Base-by-base conservation (phyloP, 345 rosid genomes). In the Aquilaria yunnanensis region DNA sequence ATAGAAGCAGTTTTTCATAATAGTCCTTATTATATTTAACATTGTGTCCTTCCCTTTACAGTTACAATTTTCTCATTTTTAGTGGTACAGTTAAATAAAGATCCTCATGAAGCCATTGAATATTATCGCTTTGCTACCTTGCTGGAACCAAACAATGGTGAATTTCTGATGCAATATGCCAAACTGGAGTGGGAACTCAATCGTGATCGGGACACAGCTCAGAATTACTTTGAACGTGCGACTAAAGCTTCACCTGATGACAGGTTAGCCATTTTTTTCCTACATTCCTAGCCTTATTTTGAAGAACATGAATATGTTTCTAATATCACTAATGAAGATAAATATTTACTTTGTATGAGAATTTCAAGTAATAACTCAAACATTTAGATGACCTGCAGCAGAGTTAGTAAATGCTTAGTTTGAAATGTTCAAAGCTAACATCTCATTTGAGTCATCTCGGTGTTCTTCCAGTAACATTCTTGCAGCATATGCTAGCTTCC, bases 401-500 rank as follows among this genome's bases (percentile, higher is more conserved):
- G 43, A 4, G 5, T 37, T 37, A 9, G 43, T 5, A 37, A 5
- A 37, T 37, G 43, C 43, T 37, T 37, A 37, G 43, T 5, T 37
- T 37, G 8, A 37, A 37, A 2, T 5, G 43, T 37, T 37, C 43
- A 37, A 37, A 0, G 43, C 43, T 37, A 3, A 37, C 1, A 9
- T 37, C 5, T 37, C 5, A 37, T 37, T 0, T 37, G 50, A 59
- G 34, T 14, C 34, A 31, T 57, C 53, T 62, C 51, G 45, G 74
- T 10, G 48, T 49, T 29, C 67, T 74, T 71, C 62, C 85, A 92
- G 96, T 69, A 51, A 80, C 57, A 74, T 92, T 75, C 88, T 85
- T 46, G 96, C 78, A 12, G 90, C 93, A 33, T 85, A 87, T 73
- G 96, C 93, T 47, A 77, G 83, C 75, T 87, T 89, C 75, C 83